Evolutionary conservation across 2,329 filamentous ascomycete genomes (phyloP).

Genomic region (Colletotrichum sp.): DNA sequence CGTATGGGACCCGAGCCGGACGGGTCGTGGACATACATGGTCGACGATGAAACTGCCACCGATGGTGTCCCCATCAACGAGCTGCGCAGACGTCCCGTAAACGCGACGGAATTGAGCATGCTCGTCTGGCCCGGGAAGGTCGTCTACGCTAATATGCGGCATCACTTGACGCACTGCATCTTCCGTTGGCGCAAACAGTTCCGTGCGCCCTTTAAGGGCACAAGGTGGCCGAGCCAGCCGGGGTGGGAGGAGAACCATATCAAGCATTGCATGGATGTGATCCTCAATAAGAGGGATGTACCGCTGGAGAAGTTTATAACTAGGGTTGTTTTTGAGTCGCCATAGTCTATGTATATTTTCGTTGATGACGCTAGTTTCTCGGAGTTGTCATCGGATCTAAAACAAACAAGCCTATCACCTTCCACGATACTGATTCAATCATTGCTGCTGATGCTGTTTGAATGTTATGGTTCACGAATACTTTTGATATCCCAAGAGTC

Average conservation of each 20-base stretch:
- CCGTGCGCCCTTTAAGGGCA: not conserved
- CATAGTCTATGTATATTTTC: not conserved
- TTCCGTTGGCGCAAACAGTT: not conserved
- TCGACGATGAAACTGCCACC: not conserved
- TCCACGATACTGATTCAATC: not conserved
- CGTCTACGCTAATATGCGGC: not conserved
- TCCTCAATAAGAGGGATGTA: not conserved
- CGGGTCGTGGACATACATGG: not conserved
- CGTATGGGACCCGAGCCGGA: not conserved
- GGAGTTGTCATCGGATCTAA: rapidly evolving
- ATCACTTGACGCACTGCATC: not conserved
- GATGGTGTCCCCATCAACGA: not conserved
- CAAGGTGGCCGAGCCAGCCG: not conserved
- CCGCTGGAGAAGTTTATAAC: not conserved
- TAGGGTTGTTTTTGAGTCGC: not conserved
- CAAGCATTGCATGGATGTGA: constrained; percentile 1
- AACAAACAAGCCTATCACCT: rapidly evolving
- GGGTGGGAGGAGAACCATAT: not conserved
- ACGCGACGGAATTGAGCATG: not conserved
- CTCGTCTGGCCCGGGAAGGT: not conserved
- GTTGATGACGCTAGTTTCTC: not conserved
- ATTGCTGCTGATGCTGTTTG: not conserved
- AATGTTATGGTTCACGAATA: not conserved
- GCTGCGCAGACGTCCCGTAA: not conserved
- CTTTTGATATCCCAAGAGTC: rapidly evolving